Evolutionary conservation across 2,329 filamentous ascomycete species (phyloP).

Genomic region (Scortechinia acanthostroma): DNA sequence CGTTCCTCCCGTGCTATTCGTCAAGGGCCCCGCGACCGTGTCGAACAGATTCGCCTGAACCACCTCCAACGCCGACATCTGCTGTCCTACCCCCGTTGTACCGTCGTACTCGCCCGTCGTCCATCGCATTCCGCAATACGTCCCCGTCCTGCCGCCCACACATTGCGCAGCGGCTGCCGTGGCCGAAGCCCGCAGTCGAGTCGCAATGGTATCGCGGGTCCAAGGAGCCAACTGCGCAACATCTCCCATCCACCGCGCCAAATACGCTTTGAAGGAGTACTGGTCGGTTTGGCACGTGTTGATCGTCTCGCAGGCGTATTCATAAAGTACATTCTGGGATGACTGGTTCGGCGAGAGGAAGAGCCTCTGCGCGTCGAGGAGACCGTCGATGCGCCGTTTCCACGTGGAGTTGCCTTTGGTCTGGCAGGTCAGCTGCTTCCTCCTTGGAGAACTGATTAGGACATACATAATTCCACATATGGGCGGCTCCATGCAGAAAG

Average conservation of each 20-base stretch:
- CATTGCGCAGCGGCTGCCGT: conserved; percentile 47
- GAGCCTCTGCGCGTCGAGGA: conserved; percentile 31
- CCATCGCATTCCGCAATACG: conserved; percentile 56
- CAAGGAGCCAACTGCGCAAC: conserved; percentile 47
- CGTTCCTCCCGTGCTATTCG: background rate
- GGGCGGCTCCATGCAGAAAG: conserved; percentile 30
- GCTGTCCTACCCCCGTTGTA: conserved; percentile 46
- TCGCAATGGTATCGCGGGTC: conserved; percentile 35
- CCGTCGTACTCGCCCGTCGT: conserved; percentile 48
- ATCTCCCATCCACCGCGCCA: conserved; percentile 57
- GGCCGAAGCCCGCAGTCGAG: conserved; percentile 40
- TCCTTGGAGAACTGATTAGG: conserved; percentile 11
- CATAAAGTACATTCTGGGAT: conserved; percentile 53
- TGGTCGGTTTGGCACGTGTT: conserved; percentile 54
- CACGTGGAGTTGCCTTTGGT: conserved; percentile 28
- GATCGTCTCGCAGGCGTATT: conserved; percentile 54
- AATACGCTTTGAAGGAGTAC: conserved; percentile 62
- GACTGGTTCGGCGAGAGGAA: conserved; percentile 46
- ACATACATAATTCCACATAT: conserved; percentile 33
- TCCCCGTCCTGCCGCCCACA: conserved; percentile 41
- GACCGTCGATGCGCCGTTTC: conserved; percentile 36
- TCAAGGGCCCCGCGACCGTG: background rate
- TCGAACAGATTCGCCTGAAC: conserved; percentile 36
- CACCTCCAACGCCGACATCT: conserved; percentile 58
- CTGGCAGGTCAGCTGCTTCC: conserved; percentile 10